Base-by-base conservation (phyloP, 345 rosid genomes). In the Euphorbia pulcherrima region DNA sequence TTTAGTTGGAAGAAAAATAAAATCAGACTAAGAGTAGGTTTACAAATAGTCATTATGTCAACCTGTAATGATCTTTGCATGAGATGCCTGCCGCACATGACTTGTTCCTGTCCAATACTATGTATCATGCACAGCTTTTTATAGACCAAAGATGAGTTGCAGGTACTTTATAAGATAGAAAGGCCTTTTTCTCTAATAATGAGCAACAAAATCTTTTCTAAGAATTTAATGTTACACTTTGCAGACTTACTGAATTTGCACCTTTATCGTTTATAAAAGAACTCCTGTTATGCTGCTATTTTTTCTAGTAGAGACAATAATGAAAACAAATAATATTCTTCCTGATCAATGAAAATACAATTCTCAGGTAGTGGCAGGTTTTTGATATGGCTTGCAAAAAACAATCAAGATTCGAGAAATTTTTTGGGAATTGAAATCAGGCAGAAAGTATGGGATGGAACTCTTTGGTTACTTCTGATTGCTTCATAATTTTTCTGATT, bases 341-440 rank as follows among this genome's bases (percentile, higher is more conserved):
- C 72, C 69, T 81, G 64, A 78, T 46, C 13, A 24, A 54, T 23
- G 5, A 46, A n/a, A n/a, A 21, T 68, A 26, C 28, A 67, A 48
- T 59, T 68, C 21, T 60, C 86, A 90, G 98, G 98, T 66, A 93
- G 97, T 68, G 98, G 98, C 60, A 87, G 98, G 82, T 89, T 89
- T 83, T 88, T 90, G 68, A 65, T 89, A 44, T 93, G 94, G 97
- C 96, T 86, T 60, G 98, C 94, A 1, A 88, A 86, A 67, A 76
- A 65, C 64, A 83, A 89, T 64, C 71, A 66, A 52, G 81, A 67
- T 61, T 79, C 85, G 0, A 65, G 76, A 76, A 93, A 93, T 74
- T 90, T 84, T 83, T 79, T 93, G 87, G 98, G 98, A 61, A 74
- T 93, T 62, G 98, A 93, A 76, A 93, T 93, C 74, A 83, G 92